Percentiles rank a stretch among this genome's conserved stretches.
These are phyloP conservation scores for Lipomyces mesembrius DNA, from an alignment of 805 yeast species.

Conservation along the genomic window DNA sequence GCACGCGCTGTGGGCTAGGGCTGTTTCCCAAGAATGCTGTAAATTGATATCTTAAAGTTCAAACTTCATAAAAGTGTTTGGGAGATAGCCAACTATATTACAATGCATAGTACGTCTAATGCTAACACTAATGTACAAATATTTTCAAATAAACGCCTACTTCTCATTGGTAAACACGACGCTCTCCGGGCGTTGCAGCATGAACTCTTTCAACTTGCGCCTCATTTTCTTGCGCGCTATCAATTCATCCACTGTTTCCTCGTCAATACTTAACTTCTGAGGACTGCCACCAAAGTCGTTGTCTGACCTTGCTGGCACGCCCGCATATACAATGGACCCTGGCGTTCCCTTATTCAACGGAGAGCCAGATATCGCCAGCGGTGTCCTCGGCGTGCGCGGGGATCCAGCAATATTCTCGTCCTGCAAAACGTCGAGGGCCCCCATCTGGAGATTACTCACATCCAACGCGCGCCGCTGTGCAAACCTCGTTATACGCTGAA, in stretches of 20 bases:
- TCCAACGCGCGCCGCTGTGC: conserved; percentile 28
- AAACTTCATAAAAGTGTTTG: no score
- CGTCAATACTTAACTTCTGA: conserved; percentile 15
- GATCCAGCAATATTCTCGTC: neutral
- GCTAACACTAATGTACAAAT: neutral
- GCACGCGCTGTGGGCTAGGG: conserved; percentile 1
- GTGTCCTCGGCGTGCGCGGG: neutral
- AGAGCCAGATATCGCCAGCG: neutral
- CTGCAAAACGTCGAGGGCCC: conserved; percentile 6
- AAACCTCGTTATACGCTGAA: conserved; percentile 26
- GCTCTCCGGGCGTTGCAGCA: conserved; percentile 13
- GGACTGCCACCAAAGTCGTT: neutral
- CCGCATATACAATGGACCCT: neutral
- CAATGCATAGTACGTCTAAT: neutral
- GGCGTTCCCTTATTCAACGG: neutral
- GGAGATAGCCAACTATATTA: neutral
- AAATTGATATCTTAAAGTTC: no score
- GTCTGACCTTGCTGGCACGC: neutral
- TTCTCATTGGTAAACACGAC: conserved; percentile 18
- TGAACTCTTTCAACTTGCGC: conserved; percentile 6
- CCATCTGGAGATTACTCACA: conserved; percentile 19
- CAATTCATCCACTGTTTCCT: conserved; percentile 27
- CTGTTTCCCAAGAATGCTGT: neutral
- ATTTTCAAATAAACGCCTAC: neutral
- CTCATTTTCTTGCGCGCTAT: conserved; percentile 14